Conservation (phyloP, 345 rosid genomes). For the Camelina laxa region DNA sequence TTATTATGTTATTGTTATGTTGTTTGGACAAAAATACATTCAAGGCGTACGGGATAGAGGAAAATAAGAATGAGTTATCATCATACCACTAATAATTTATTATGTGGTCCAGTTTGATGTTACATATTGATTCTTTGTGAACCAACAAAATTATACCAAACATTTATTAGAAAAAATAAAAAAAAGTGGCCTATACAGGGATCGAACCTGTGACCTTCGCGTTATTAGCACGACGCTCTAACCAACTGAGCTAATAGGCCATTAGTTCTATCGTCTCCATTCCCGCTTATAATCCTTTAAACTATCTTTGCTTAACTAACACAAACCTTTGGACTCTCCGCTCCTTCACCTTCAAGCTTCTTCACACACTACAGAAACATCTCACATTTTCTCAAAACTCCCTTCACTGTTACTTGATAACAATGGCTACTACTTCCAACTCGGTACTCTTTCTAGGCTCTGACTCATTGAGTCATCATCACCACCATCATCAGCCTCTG, state of each 20-base stretch:
- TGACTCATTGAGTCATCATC: conserved; percentile 38
- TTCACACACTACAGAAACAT: background rate
- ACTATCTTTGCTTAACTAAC: background rate
- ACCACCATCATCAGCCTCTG: conserved; percentile 18
- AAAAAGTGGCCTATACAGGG: conserved; percentile 67
- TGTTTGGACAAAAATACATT: conserved; percentile 2
- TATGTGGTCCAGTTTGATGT: background rate
- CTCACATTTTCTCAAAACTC: conserved; percentile 19
- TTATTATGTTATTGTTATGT: conserved; percentile 6
- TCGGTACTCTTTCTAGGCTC: conserved; percentile 34
- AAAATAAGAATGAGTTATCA: background rate
- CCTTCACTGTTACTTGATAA: background rate
- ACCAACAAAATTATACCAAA: too few relatives aligned
- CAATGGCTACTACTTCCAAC: conserved; percentile 43
- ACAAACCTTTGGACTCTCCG: conserved; percentile 31
- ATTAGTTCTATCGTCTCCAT: accelerated
- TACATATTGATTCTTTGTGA: too few relatives aligned
- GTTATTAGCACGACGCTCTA: conserved; percentile 97
- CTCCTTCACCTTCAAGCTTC: background rate
- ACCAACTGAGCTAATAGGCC: conserved; percentile 79
- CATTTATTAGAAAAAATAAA: background rate
- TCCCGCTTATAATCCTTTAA: accelerated
- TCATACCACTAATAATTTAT: background rate
- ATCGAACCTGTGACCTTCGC: conserved; percentile 87
- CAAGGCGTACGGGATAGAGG: background rate